Percentiles rank a stretch among this genome's conserved stretches.
phyloP scores from a whole-genome alignment of 192 early-diverging fungal species.

The Phlyctochytrium bullatum region DNA sequence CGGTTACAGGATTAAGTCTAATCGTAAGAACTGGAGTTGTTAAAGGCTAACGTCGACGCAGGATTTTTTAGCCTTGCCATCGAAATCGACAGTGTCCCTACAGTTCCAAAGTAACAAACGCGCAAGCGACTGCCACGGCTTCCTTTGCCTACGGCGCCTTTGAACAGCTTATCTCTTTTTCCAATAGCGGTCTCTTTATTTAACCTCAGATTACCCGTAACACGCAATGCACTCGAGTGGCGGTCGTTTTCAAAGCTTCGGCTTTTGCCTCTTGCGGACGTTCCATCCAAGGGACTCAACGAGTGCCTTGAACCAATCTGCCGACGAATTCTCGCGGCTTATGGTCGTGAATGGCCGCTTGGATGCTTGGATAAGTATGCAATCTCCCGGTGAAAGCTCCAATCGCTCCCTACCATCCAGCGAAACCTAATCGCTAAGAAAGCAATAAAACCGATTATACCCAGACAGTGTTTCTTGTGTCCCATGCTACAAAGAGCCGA shows the following conservation, averaged over 20 bases:
- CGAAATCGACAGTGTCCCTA: slow-evolving; percentile 40
- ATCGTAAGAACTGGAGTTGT: slow-evolving; percentile 27
- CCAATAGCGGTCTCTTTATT: not conserved
- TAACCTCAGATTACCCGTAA: not conserved
- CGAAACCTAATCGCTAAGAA: not conserved
- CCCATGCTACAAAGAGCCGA: slow-evolving; percentile 70
- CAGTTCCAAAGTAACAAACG: slow-evolving; percentile 40
- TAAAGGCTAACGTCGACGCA: slow-evolving; percentile 4
- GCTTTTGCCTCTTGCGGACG: slow-evolving; percentile 82
- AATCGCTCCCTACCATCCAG: slow-evolving; percentile 94
- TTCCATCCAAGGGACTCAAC: slow-evolving; percentile 91
- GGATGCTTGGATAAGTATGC: slow-evolving; percentile 71
- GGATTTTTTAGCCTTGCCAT: slow-evolving; percentile 47
- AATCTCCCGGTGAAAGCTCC: slow-evolving; percentile 82
- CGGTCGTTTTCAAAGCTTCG: not conserved
- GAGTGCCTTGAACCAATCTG: slow-evolving; percentile 91
- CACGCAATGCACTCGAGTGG: not conserved
- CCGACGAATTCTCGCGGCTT: slow-evolving; percentile 48
- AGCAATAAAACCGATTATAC: slow-evolving; percentile 41
- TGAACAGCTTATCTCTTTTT: not conserved
- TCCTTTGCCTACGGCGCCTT: slow-evolving; percentile 34
- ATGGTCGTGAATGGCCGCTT: slow-evolving; percentile 87
- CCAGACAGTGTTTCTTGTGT: slow-evolving; percentile 88
- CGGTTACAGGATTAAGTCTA: slow-evolving; percentile 44
- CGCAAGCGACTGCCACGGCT: slow-evolving; percentile 34